Conservation (phyloP, 768 basidiomycete genomes). For the Psilocybe azurescens region DNA sequence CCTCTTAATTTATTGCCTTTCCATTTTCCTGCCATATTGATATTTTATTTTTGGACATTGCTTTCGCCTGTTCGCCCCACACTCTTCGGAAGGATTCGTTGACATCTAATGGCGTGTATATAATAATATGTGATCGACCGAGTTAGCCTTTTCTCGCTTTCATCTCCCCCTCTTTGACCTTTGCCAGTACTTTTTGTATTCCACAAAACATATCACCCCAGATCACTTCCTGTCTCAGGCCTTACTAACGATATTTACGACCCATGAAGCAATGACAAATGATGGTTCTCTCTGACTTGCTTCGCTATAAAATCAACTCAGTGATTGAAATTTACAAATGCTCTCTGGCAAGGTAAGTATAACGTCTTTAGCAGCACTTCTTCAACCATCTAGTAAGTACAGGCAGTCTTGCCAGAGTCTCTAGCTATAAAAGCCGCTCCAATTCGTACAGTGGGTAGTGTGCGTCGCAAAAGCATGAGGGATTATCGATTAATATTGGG, state of each 20-base stretch:
- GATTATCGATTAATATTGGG: too few species aligned
- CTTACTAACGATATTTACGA: slow-evolving; percentile 9
- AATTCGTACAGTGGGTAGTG: too few species aligned
- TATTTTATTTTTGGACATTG: background rate
- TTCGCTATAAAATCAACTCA: background rate
- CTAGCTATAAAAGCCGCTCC: too few species aligned
- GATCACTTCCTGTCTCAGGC: background rate
- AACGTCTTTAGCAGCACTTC: too few species aligned
- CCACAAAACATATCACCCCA: background rate
- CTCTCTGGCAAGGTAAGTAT: too few species aligned
- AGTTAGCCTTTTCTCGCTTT: background rate
- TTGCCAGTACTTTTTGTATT: background rate
- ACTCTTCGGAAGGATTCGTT: background rate
- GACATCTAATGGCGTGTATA: slow-evolving; percentile 4
- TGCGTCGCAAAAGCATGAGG: too few species aligned
- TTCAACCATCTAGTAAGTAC: too few species aligned
- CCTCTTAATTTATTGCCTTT: slow-evolving; percentile 23
- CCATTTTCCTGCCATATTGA: slow-evolving; percentile 2
- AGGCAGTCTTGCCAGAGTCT: too few species aligned
- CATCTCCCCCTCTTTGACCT: background rate
- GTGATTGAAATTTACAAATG: too few species aligned
- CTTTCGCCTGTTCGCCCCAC: background rate
- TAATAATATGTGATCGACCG: background rate
- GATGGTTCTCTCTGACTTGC: background rate
- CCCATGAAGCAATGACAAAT: background rate